Conservation (phyloP, 768 basidiomycete species). For the Termitomyces sp. region DNA sequence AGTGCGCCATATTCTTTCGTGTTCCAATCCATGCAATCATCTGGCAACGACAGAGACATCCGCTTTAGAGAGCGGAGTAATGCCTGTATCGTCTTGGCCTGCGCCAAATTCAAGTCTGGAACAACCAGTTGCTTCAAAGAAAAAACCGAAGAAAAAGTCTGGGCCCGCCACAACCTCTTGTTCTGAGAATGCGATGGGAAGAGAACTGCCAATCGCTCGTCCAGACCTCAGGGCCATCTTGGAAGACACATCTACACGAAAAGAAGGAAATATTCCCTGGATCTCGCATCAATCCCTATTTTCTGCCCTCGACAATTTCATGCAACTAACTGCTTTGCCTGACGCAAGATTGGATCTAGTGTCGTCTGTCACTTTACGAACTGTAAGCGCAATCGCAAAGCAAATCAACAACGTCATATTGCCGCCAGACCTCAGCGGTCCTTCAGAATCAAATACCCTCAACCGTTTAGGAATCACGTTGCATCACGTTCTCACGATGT, state of each 20-base stretch:
- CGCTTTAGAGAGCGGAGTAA: slow-evolving; percentile 20
- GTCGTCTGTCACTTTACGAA: slow-evolving; percentile 25
- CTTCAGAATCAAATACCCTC: slow-evolving; percentile 18
- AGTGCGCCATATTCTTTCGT: slow-evolving; percentile 25
- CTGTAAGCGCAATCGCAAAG: slow-evolving; percentile 24
- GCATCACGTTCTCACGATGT: slow-evolving; percentile 15
- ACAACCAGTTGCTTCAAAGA: slow-evolving; percentile 11
- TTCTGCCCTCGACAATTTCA: slow-evolving; percentile 25
- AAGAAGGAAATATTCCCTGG: slow-evolving; percentile 6
- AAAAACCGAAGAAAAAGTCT: slow-evolving; percentile 18
- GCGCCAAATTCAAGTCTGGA: slow-evolving; percentile 12
- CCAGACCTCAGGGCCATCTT: slow-evolving; percentile 15
- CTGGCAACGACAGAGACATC: slow-evolving; percentile 11
- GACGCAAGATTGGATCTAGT: slow-evolving; percentile 21
- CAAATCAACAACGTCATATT: slow-evolving; percentile 10
- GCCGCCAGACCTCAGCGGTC: neutral
- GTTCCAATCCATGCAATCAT: slow-evolving; percentile 9
- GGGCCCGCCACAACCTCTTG: neutral
- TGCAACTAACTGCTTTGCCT: slow-evolving; percentile 23
- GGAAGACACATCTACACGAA: slow-evolving; percentile 10
- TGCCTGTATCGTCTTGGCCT: slow-evolving; percentile 9
- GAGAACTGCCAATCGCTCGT: slow-evolving; percentile 5
- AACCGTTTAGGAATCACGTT: slow-evolving; percentile 15
- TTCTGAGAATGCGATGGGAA: slow-evolving; percentile 9
- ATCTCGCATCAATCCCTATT: slow-evolving; percentile 18